Percentiles rank a stretch among this genome's conserved stretches.
Conservation (phyloP, 805 yeast genomes). For the Pichia sporocuriosa region DNA sequence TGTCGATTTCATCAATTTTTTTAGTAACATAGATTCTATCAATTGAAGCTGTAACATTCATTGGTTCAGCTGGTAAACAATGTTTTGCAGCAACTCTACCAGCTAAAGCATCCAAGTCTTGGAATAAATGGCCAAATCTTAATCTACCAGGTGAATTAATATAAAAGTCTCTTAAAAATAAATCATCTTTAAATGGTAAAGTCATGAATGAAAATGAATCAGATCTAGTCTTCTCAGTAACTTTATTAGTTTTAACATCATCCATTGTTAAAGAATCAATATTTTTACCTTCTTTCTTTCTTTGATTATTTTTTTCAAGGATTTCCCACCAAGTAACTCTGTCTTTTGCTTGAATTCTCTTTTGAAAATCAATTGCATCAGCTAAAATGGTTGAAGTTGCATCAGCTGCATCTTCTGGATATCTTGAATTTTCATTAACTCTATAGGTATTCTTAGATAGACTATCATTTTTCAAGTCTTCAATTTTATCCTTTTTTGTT, state of each 20-base stretch:
- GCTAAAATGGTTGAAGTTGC: conserved; percentile 66
- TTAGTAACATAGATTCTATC: conserved; percentile 85
- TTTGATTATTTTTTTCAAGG: conserved; percentile 61
- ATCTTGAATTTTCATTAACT: conserved; percentile 24
- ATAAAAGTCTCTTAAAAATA: conserved; percentile 77
- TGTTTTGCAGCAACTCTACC: conserved; percentile 91
- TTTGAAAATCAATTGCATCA: conserved; percentile 48
- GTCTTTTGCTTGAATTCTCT: conserved; percentile 28
- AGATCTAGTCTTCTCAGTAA: conserved; percentile 64
- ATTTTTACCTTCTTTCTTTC: conserved; percentile 64
- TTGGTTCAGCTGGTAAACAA: conserved; percentile 92
- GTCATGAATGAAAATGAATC: conserved; percentile 69
- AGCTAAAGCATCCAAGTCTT: conserved; percentile 89
- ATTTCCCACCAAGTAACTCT: conserved; percentile 87
- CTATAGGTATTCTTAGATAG: conserved; percentile 5
- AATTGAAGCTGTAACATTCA: conserved; percentile 91
- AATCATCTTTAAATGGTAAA: conserved; percentile 80
- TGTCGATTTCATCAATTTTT: conserved; percentile 69
- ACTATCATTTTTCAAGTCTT: background rate
- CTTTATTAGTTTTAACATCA: conserved; percentile 62
- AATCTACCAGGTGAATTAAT: conserved; percentile 87
- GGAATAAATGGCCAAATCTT: conserved; percentile 88
- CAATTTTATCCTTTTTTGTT: too few relatives aligned
- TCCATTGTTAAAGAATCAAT: conserved; percentile 66
- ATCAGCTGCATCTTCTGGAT: conserved; percentile 61